Conservation (phyloP, 345 rosid species). For the Triadica sebifera region DNA sequence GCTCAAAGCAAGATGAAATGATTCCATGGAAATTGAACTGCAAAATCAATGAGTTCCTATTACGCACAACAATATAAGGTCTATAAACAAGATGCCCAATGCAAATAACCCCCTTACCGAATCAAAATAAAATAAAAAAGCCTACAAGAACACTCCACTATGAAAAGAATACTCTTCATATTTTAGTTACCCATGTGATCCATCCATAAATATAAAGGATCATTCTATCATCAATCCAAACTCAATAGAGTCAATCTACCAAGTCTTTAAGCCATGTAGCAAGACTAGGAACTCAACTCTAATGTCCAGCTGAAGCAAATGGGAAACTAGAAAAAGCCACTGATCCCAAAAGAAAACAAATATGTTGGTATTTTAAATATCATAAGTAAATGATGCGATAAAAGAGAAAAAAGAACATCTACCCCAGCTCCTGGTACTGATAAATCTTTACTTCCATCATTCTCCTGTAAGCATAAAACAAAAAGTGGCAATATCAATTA, state of each 20-base stretch:
- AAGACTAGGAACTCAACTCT: slow-evolving; percentile 2
- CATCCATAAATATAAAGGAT: not conserved
- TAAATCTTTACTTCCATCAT: slow-evolving; percentile 63
- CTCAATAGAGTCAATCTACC: not conserved
- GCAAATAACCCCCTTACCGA: not conserved
- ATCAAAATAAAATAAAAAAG: not conserved
- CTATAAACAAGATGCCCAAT: slow-evolving; percentile 14
- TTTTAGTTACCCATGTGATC: not conserved
- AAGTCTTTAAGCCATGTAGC: not conserved
- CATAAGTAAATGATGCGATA: not conserved
- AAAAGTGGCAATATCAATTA: slow-evolving; percentile 19
- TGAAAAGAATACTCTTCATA: not conserved
- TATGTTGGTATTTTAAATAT: not conserved
- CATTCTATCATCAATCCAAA: not conserved
- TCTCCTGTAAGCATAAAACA: slow-evolving; percentile 54
- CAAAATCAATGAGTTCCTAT: slow-evolving; percentile 28
- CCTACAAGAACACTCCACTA: not conserved
- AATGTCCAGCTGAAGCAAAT: not conserved
- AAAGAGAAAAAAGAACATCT: slow-evolving; percentile 23
- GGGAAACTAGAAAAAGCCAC: not conserved
- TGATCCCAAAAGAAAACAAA: slow-evolving; percentile 2
- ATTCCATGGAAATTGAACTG: slow-evolving; percentile 99
- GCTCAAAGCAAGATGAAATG: slow-evolving; percentile 96
- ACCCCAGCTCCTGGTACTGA: slow-evolving; percentile 98
- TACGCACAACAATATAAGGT: slow-evolving; percentile 7